A percentile compares a stretch with the other conserved stretches of the same genome.
phyloP scores from a whole-genome alignment of 2,329 filamentous ascomycete species.

The Sarocladiaceae sp. region DNA sequence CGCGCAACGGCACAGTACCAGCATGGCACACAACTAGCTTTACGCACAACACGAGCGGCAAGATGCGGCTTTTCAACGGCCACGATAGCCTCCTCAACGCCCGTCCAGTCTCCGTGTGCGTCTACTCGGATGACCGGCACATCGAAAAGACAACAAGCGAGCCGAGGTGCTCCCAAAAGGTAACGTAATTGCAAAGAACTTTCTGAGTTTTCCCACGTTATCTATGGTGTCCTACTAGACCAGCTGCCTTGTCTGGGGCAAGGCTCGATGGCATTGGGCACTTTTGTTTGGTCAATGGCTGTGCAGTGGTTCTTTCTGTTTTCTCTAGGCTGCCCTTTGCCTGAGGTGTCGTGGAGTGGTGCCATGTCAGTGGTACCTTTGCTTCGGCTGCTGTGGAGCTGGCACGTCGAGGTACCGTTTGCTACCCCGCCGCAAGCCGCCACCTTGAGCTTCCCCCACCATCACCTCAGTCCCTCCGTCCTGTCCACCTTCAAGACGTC shows the following conservation, averaged over 20 bases:
- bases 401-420: not conserved
- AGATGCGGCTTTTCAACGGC: not conserved
- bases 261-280: not conserved
- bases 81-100: not conserved
- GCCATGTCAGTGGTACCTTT: not conserved
- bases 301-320: not conserved
- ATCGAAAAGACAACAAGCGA: not conserved
- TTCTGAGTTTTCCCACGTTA: not conserved
- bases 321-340: not conserved
- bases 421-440: conserved; percentile 6
- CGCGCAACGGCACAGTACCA: not conserved
- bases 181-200: not conserved
- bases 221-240: too few relatives aligned
- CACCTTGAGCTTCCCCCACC: not conserved
- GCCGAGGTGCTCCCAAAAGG: conserved; percentile 1
- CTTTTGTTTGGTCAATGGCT: not conserved
- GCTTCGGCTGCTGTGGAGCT: not conserved
- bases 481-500: not conserved
- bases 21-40: not conserved
- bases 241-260: not conserved
- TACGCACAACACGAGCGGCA: not conserved
- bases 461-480: not conserved
- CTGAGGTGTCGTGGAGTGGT: not conserved
- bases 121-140: not conserved
- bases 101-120: not conserved